A percentile compares a stretch with the other conserved stretches of the same genome.
Conservation (phyloP, 108 stramenopile genomes). For the Nitzschia palea region DNA sequence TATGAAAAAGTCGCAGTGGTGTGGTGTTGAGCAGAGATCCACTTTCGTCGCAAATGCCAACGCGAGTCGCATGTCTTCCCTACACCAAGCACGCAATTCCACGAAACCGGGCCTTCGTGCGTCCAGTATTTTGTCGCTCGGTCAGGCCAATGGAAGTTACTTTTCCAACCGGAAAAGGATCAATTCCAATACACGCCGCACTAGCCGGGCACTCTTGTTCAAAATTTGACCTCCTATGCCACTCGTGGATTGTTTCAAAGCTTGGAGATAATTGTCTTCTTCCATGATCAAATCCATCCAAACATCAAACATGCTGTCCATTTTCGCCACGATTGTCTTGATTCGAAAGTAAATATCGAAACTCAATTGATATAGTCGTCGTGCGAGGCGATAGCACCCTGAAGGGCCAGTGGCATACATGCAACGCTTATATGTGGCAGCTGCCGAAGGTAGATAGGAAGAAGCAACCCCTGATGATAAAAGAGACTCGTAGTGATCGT, state of each 20-base stretch:
- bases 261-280: constrained; percentile 21
- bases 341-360: constrained; percentile 37
- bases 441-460: constrained; percentile 13
- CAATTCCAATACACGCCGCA: constrained; percentile 16
- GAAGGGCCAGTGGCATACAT: constrained; percentile 58
- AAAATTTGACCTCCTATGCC: constrained; percentile 15
- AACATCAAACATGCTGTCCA: constrained; percentile 35
- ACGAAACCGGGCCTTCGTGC: too few relatives aligned
- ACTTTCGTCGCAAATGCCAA: too few relatives aligned
- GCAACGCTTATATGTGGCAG: constrained; percentile 46
- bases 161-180: background rate
- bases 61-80: too few relatives aligned
- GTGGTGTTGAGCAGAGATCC: too few relatives aligned
- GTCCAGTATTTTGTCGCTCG: too few relatives aligned
- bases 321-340: constrained; percentile 30
- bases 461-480: background rate
- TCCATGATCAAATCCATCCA: constrained; percentile 33
- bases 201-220: constrained; percentile 16
- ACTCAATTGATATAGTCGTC: constrained; percentile 44
- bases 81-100: too few relatives aligned
- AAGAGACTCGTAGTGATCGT: background rate
- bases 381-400: constrained; percentile 56
- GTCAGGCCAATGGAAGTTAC: too few relatives aligned
- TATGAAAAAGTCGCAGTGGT: constrained; percentile 36
- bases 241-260: constrained; percentile 10